phyloP scores from a whole-genome alignment of 768 basidiomycete species.

The Daedaleopsis nitida region DNA sequence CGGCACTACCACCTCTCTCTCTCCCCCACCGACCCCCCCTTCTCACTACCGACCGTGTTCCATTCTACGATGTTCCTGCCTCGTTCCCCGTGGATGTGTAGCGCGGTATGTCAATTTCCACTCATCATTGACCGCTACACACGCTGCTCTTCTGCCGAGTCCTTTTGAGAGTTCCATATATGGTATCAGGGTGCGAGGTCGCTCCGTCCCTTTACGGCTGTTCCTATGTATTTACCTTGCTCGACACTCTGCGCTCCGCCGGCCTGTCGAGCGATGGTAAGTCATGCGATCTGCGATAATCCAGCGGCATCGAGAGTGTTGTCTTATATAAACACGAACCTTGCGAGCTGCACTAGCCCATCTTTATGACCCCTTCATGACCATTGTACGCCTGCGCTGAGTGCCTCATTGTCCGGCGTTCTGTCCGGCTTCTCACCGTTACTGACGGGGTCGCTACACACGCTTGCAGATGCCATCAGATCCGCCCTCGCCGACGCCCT shows the following conservation, averaged over 20 bases:
- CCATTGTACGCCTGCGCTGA: slow-evolving; percentile 28
- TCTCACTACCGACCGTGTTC: slow-evolving; percentile 13
- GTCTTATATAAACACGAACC: slow-evolving; percentile 36
- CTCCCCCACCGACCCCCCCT: slow-evolving; percentile 6
- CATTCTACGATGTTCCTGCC: slow-evolving; percentile 19
- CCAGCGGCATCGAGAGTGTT: slow-evolving; percentile 21
- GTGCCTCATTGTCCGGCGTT: slow-evolving; percentile 11
- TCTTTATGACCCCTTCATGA: slow-evolving; percentile 33
- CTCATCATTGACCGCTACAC: slow-evolving; percentile 16
- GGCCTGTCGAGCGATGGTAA: slow-evolving; percentile 21
- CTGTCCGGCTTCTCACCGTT: slow-evolving; percentile 14
- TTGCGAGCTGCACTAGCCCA: slow-evolving; percentile 23
- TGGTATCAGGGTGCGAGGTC: slow-evolving; percentile 24
- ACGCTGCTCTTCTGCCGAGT: slow-evolving; percentile 14
- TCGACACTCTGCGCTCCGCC: slow-evolving; percentile 16
- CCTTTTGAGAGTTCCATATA: slow-evolving; percentile 32
- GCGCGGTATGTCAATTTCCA: slow-evolving; percentile 13
- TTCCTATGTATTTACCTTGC: slow-evolving; percentile 32
- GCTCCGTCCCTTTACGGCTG: slow-evolving; percentile 26
- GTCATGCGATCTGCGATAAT: slow-evolving; percentile 28
- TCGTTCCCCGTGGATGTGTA: slow-evolving; percentile 18
- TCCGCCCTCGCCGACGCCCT: slow-evolving; percentile 27
- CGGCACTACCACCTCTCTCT: slow-evolving; percentile 10
- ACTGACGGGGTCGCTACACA: slow-evolving; percentile 12
- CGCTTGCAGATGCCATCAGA: slow-evolving; percentile 33